Evolutionary conservation across 768 basidiomycete genomes (phyloP).

Genomic region (Leucogyrophana mollusca): DNA sequence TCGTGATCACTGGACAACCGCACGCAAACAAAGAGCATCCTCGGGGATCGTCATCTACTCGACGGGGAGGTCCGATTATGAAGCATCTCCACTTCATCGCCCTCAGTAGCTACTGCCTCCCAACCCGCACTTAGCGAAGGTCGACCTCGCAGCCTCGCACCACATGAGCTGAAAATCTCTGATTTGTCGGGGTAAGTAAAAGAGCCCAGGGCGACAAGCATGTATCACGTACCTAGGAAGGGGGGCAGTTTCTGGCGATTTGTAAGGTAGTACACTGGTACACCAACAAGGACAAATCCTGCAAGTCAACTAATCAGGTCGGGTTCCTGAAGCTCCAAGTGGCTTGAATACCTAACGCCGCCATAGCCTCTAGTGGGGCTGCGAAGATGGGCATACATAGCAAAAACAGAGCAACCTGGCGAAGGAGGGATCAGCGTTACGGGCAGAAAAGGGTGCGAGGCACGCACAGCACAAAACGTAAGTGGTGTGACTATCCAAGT

Average conservation of each 20-base stretch:
- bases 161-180: constrained; percentile 43
- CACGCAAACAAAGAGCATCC: too few relatives aligned
- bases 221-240: constrained; percentile 34
- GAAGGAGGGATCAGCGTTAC: neutral
- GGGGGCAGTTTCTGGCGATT: constrained; percentile 41
- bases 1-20: too few relatives aligned
- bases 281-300: constrained; percentile 78
- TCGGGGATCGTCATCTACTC: constrained; percentile 10
- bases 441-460: constrained; percentile 8
- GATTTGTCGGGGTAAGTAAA: constrained; percentile 6
- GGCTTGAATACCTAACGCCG: constrained; percentile 69
- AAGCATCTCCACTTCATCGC: constrained; percentile 68
- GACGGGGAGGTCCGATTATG: constrained; percentile 27
- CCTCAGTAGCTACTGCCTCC: constrained; percentile 73
- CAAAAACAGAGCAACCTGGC: constrained; percentile 82
- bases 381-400: constrained; percentile 94
- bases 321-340: neutral
- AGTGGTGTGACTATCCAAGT: constrained; percentile 91
- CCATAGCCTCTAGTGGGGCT: constrained; percentile 83
- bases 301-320: constrained; percentile 5
- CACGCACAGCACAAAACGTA: constrained; percentile 78
- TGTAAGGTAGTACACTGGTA: constrained; percentile 84
- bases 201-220: neutral
- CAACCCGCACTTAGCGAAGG: constrained; percentile 62
- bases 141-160: constrained; percentile 51